Base-by-base conservation (phyloP, 2,329 filamentous ascomycete genomes). In the Paecilomyces formosus region DNA sequence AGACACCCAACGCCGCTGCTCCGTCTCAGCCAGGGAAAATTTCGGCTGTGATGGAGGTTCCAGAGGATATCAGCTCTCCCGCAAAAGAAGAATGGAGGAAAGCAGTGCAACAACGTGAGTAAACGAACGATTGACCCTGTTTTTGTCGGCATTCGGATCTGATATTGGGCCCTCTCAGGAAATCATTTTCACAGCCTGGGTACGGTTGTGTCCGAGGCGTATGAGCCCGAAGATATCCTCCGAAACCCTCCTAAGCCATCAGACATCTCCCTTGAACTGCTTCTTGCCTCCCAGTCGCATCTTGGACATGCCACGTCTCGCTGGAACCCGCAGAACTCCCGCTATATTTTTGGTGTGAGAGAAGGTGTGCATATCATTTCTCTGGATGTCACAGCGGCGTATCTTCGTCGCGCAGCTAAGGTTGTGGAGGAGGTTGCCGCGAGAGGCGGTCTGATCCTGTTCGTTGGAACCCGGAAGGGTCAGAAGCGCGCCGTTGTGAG, bases 311-410 rank as follows among this genome's bases (percentile, higher is more conserved):
- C 89, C 68, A 93, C 89, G 0, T 90, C 90, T 61, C 82, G 92
- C 55, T 99, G 94, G 94, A 96, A 99, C 76, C 92, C 94, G 11
- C 87, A 86, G 56, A 99, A 97, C 78, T 88, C 92, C 63, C 85
- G 89, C 65, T 97, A 97, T 78, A 97, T 99, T 72, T 92, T 90
- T 72, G 94, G 94, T 66, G 85, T 96, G 61, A 84, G 94, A 52
- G 84, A 94, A 65, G 91, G 89, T 15, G 87, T 96, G 61, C 93
- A 97, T 77, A 92, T 99, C 72, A 96, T 99, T 74, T 89, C 88
- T 9, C 86, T 97, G 3, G 94, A 99, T 72, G 83, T 86, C 60
- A 97, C 90, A 31, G 91, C 92, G 13, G 88, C 92, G 15, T 88
- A 97, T 75, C 83, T 99, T 57, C 87, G 93, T n/a, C 87, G 94